Conservation (phyloP, 1,139 yeast species). For the Scheffersomyces quercinus region DNA sequence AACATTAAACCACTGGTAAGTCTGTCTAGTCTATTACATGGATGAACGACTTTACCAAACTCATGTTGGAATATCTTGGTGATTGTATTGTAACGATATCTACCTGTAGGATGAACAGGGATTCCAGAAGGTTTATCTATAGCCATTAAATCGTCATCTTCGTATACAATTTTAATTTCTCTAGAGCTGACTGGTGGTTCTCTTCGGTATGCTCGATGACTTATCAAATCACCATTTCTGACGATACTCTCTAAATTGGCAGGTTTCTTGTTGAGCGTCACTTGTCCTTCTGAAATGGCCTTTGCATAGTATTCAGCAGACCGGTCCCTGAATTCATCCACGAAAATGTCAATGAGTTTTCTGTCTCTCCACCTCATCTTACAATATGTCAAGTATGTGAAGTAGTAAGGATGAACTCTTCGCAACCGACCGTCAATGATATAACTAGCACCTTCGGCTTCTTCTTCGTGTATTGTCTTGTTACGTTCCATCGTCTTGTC, state of each 20-base stretch:
- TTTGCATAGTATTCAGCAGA: slow-evolving; percentile 65
- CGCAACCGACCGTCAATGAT: slow-evolving; percentile 62
- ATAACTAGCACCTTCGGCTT: slow-evolving; percentile 53
- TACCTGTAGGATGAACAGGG: slow-evolving; percentile 96
- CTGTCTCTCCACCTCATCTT: slow-evolving; percentile 90
- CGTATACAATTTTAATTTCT: slow-evolving; percentile 70
- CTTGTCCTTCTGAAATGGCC: slow-evolving; percentile 73
- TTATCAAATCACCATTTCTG: slow-evolving; percentile 80
- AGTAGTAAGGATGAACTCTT: slow-evolving; percentile 80
- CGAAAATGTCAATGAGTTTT: slow-evolving; percentile 74
- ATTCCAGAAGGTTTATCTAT: slow-evolving; percentile 94
- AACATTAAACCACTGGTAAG: slow-evolving; percentile 95
- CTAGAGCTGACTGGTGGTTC: slow-evolving; percentile 86
- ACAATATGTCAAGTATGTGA: slow-evolving; percentile 87
- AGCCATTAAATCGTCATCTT: slow-evolving; percentile 77
- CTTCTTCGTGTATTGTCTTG: slow-evolving; percentile 56
- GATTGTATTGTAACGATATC: slow-evolving; percentile 83
- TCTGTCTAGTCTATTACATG: slow-evolving; percentile 89
- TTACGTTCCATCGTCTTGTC: slow-evolving; percentile 25
- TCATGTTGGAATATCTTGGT: slow-evolving; percentile 81
- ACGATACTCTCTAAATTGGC: slow-evolving; percentile 69
- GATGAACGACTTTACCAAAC: slow-evolving; percentile 64
- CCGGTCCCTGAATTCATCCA: slow-evolving; percentile 81
- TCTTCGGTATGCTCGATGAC: slow-evolving; percentile 83
- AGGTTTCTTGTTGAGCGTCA: slow-evolving; percentile 63